Percentiles rank a stretch among this genome's conserved stretches.
Conservation (phyloP, 1,139 yeast species). For the Kluyveromyces sp. region DNA sequence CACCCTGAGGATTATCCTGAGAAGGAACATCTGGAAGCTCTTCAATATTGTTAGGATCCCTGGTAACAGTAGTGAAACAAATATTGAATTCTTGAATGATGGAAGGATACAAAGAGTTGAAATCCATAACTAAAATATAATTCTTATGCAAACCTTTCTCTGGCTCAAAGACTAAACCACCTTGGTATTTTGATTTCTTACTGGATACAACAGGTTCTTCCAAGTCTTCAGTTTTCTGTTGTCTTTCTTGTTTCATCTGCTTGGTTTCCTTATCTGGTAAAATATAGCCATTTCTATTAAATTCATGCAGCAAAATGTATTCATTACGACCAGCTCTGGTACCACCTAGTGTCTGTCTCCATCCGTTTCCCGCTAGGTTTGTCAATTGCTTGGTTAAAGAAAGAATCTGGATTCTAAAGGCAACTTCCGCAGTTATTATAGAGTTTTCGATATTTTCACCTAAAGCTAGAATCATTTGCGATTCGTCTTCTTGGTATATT, state of each 20-base stretch:
- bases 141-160: conserved; percentile 91
- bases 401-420: conserved; percentile 75
- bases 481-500: conserved; percentile 60
- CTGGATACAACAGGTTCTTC: conserved; percentile 43
- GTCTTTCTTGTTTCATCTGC: conserved; percentile 37
- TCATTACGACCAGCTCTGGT: conserved; percentile 97
- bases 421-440: conserved; percentile 66
- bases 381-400: conserved; percentile 89
- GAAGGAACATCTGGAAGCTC: conserved; percentile 70
- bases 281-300: conserved; percentile 68
- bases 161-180: conserved; percentile 97
- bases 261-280: conserved; percentile 80
- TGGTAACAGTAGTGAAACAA: conserved; percentile 90
- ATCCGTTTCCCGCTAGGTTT: conserved; percentile 91
- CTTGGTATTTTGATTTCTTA: conserved; percentile 80
- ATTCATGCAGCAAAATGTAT: conserved; percentile 86
- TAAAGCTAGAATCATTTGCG: conserved; percentile 58
- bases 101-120: conserved; percentile 94
- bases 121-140: conserved; percentile 90
- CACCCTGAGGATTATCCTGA: conserved; percentile 57
- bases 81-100: conserved; percentile 95
- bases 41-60: conserved; percentile 56
- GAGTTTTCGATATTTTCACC: conserved; percentile 65
- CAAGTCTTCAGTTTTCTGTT: conserved; percentile 31
- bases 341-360: conserved; percentile 93